Evolutionary conservation across 768 basidiomycete species (phyloP), one percentile per base, ranked within the genome.

Genomic region (Symmetrospora coprosmae): DNA sequence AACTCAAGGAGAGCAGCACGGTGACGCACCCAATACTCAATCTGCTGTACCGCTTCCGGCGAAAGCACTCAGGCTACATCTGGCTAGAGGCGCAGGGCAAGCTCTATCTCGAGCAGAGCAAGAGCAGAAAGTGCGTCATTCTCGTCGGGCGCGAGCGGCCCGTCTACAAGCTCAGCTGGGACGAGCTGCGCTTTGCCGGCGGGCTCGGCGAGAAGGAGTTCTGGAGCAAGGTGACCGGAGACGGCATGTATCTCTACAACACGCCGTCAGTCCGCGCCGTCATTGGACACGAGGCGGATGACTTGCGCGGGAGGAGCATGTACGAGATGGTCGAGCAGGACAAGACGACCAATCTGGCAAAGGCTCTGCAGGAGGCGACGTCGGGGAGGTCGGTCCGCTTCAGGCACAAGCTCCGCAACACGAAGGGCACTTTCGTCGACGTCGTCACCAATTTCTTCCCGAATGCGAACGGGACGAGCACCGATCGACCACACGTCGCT

Each of bases 21-120:
- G 7, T 48, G 16, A 31, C 39, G 5, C 52, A 64, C 31, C 40
- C 56, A 19, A 74, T 78, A 0, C 86, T 94, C 40, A 85, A 88
- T 70, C 75, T 96, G 13, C 79, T 96, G 35, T 96, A 88, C 75
- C 78, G 92, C 2, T 85, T 87, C 7, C 77, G 78, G 30, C 80
- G 83, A 6, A 87, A 85, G 71, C 66, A 72, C 45, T 80, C 64
- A 46, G 76, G 76, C 1, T 90, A 84, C 72, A 78, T 89, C 19
- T 99, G 92, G 92, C 76, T 97, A 16, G 88, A 94, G 71, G 84
- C 82, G 49, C 77, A 83, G n/a, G 92, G 92, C 1, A 77, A 87
- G 30, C 77, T 97, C 38, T 85, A 91, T 67, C 79, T 86, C 58
- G 92, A 99, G 74, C 85, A 88, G 25, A 41, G 64, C 38, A 69